Conservation (phyloP, 495 filamentous ascomycete genomes). For the Aspergillus bridgeri region DNA sequence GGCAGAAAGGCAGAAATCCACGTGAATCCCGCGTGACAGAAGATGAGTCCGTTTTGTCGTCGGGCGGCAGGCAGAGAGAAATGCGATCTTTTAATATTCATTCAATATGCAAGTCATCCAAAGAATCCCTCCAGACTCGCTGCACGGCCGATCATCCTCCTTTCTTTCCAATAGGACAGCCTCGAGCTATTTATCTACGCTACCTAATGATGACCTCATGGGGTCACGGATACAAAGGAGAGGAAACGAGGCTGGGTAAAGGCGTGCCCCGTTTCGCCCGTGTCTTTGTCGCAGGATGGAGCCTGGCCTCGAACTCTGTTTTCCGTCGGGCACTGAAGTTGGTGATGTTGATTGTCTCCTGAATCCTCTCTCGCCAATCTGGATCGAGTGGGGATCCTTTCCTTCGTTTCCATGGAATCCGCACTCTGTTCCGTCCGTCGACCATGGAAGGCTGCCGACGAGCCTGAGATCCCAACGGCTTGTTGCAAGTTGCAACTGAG, state of each 20-base stretch:
- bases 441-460: not conserved
- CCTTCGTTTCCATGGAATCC: not conserved
- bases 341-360: not conserved
- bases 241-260: not conserved
- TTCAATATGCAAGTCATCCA: not conserved
- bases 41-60: too few relatives aligned
- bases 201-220: slow-evolving; percentile 9
- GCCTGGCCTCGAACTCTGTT: not conserved
- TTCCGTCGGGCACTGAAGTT: not conserved
- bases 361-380: not conserved
- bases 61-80: not conserved
- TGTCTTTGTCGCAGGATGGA: too few relatives aligned
- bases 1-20: slow-evolving; percentile 3
- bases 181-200: not conserved
- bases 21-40: slow-evolving; percentile 7
- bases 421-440: not conserved
- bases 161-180: not conserved
- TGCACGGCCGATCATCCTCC: not conserved
- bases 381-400: not conserved
- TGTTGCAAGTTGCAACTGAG: not conserved
- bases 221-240: not conserved
- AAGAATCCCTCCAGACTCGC: not conserved
- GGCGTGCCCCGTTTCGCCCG: not conserved
- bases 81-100: not conserved
- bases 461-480: not conserved